A percentile compares a stretch with the other conserved stretches of the same genome.
Conservation (phyloP, 495 filamentous ascomycete genomes). For the Hypoxylon trugodes region DNA sequence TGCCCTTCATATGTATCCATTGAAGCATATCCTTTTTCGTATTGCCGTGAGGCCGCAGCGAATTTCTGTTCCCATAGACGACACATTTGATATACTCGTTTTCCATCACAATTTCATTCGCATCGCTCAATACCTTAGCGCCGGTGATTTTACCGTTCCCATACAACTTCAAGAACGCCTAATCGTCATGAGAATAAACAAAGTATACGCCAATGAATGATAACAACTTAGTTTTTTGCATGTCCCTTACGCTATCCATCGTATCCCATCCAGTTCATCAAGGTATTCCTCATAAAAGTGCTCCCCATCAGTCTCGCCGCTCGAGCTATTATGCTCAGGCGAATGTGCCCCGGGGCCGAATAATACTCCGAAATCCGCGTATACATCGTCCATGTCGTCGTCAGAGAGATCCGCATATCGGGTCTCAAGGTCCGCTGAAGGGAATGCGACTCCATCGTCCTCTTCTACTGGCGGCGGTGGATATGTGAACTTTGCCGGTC, state of each 20-base stretch:
- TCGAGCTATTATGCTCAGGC: conserved; percentile 18
- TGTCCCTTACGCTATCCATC: conserved; percentile 38
- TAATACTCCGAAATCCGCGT: conserved; percentile 58
- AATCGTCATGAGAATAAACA: neutral
- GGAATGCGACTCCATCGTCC: conserved; percentile 49
- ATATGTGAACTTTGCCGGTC: conserved; percentile 4
- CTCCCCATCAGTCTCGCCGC: conserved; percentile 23
- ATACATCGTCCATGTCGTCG: conserved; percentile 52
- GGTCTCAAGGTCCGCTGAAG: conserved; percentile 54
- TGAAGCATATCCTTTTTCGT: neutral
- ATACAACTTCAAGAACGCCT: conserved; percentile 5
- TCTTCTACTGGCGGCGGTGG: conserved; percentile 19
- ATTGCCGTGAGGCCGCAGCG: conserved; percentile 26
- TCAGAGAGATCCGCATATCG: conserved; percentile 53
- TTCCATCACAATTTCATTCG: neutral
- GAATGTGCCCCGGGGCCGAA: conserved; percentile 47
- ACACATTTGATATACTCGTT: conserved; percentile 5
- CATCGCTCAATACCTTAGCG: neutral
- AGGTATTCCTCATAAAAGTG: conserved; percentile 52
- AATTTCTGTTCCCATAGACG: conserved; percentile 10
- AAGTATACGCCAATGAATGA: conserved; percentile 2
- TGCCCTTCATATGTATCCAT: neutral
- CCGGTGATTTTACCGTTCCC: neutral
- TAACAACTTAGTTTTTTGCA: neutral
- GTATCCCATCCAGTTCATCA: conserved; percentile 57